These are phyloP conservation scores for Eimeria necatrix DNA, from an alignment of 169 alveolate species.

Conservation along the genomic window DNA sequence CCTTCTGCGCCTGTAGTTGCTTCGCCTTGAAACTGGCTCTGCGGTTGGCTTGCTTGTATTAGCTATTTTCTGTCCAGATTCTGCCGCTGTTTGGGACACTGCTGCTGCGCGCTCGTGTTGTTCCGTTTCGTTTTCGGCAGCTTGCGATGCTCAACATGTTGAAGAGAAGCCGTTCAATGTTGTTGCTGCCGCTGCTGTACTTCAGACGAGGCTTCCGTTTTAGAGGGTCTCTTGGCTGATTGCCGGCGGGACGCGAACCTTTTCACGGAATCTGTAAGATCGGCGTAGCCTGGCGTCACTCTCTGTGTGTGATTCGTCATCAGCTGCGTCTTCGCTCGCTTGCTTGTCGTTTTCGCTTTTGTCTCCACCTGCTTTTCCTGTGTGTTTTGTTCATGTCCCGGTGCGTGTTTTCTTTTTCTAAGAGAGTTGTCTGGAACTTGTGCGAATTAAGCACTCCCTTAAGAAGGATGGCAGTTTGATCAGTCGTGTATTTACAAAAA, in stretches of 20 bases:
- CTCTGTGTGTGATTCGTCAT: neutral
- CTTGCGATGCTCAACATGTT: neutral
- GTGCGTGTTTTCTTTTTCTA: neutral
- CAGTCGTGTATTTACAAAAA: too few relatives aligned
- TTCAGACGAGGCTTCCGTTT: conserved; percentile 26
- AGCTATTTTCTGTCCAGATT: neutral
- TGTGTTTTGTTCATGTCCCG: neutral
- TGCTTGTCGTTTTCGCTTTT: neutral
- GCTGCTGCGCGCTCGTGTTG: neutral
- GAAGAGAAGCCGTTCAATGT: neutral
- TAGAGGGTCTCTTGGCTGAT: conserved; percentile 17
- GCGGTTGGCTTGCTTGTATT: neutral
- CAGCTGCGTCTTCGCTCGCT: neutral
- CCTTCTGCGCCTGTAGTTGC: neutral
- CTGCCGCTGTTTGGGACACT: neutral
- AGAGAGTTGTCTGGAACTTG: too few relatives aligned
- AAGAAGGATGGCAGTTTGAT: too few relatives aligned
- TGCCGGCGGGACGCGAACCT: conserved; percentile 31
- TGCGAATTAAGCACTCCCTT: too few relatives aligned
- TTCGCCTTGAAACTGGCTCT: neutral
- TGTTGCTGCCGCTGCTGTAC: neutral
- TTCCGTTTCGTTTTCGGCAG: neutral
- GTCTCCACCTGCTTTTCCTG: neutral
- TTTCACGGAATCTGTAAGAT: neutral
- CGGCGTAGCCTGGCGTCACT: neutral